Evolutionary conservation across 2,329 filamentous ascomycete species (phyloP).

Genomic region (Colletotrichum sp.): DNA sequence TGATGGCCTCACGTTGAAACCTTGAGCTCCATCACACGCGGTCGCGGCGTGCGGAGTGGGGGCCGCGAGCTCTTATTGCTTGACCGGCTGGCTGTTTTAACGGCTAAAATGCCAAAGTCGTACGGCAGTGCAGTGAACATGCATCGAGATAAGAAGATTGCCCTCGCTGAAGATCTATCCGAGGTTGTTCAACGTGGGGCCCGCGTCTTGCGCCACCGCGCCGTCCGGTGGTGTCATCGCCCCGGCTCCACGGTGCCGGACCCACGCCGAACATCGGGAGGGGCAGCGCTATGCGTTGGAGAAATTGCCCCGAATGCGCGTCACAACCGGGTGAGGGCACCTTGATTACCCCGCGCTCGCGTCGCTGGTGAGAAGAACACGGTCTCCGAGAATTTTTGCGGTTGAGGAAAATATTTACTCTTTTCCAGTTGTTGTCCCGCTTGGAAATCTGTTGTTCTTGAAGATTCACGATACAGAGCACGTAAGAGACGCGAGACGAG

Average conservation of each 20-base stretch:
- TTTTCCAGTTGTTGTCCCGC: background rate
- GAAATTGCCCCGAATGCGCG: background rate
- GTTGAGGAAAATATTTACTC: background rate
- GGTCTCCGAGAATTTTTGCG: background rate
- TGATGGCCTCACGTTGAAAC: slow-evolving; percentile 6
- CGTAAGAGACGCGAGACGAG: background rate
- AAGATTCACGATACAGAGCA: background rate
- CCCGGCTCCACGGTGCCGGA: slow-evolving; percentile 17
- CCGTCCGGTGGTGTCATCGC: slow-evolving; percentile 20
- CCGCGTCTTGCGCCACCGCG: slow-evolving; percentile 17
- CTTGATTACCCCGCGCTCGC: background rate
- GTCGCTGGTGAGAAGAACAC: background rate
- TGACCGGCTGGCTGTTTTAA: background rate
- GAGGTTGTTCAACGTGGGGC: background rate
- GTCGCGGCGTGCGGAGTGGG: background rate
- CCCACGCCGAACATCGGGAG: slow-evolving; percentile 21
- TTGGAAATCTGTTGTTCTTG: background rate
- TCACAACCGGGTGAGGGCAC: background rate
- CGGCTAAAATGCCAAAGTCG: background rate
- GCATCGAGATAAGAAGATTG: background rate
- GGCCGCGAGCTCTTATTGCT: background rate
- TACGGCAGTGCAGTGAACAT: background rate
- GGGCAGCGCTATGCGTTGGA: slow-evolving; percentile 3
- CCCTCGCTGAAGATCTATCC: background rate
- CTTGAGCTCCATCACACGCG: background rate